Conservation (phyloP, 2,329 filamentous ascomycete genomes). For the Fusarium pseudoanthophilum region DNA sequence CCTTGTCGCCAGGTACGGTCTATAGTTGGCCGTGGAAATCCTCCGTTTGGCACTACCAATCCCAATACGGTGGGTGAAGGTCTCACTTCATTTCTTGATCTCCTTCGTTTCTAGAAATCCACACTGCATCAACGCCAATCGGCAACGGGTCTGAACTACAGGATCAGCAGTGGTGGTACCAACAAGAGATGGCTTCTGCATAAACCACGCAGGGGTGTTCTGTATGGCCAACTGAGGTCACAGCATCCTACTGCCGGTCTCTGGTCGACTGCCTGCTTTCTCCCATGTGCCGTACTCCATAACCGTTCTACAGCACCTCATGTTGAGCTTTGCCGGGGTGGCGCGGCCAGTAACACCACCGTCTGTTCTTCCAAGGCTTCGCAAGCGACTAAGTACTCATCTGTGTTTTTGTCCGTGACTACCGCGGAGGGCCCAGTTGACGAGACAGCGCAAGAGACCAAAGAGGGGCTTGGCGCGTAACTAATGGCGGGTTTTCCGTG, state of each 20-base stretch:
- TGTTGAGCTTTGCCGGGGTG: conserved; percentile 1
- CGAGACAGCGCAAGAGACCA: neutral
- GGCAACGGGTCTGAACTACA: conserved; percentile 19
- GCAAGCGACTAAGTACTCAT: neutral
- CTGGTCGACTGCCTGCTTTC: conserved; percentile 1
- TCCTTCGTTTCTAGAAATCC: conserved; percentile 38
- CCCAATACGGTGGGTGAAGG: conserved; percentile 22
- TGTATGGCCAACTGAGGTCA: conserved; percentile 5
- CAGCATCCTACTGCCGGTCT: conserved; percentile 2
- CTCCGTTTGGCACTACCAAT: conserved; percentile 12
- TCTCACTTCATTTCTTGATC: conserved; percentile 37
- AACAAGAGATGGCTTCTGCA: conserved; percentile 17
- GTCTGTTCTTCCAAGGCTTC: neutral
- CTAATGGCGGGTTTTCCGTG: neutral
- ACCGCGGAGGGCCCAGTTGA: neutral
- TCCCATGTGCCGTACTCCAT: conserved; percentile 3
- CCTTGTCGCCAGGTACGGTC: conserved; percentile 26
- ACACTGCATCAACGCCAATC: conserved; percentile 23
- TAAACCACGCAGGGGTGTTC: conserved; percentile 7
- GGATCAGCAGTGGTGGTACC: conserved; percentile 14
- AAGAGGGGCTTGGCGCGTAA: neutral
- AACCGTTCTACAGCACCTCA: neutral
- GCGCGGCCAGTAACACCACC: conserved; percentile 13
- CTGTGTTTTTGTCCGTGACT: neutral
- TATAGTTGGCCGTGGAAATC: conserved; percentile 36